These are phyloP conservation scores for Plasmodiophora brassicae DNA, from an alignment of 208 protist genomes.

Conservation along the genomic window DNA sequence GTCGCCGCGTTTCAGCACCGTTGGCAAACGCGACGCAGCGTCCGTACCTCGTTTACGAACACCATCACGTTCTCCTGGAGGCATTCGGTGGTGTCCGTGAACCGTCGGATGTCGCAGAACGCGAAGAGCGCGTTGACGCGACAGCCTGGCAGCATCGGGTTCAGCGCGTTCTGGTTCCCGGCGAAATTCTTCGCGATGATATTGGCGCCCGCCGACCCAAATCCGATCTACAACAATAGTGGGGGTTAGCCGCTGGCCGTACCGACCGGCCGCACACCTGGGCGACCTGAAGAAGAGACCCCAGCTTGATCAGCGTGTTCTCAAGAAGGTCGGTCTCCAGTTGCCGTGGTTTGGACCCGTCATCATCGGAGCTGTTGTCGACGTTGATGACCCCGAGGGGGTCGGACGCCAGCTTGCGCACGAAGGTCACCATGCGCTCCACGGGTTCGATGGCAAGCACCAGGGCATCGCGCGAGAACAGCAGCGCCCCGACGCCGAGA, in stretches of 20 bases:
- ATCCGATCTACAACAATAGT: conserved; percentile 1
- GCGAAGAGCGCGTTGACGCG: neutral
- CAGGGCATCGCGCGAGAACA: neutral
- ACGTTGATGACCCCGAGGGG: neutral
- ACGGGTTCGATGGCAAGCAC: neutral
- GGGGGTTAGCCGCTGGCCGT: neutral
- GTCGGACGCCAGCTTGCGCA: neutral
- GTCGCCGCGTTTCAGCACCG: neutral
- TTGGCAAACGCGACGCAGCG: neutral
- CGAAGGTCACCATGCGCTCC: neutral
- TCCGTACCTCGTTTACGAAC: neutral
- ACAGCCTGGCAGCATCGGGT: neutral
- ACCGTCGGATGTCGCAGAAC: conserved; percentile 28
- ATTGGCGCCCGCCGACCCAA: neutral
- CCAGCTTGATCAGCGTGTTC: neutral
- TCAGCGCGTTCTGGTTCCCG: neutral
- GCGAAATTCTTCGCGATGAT: conserved; percentile 24
- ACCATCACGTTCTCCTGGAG: conserved; percentile 18
- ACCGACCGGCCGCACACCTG: neutral
- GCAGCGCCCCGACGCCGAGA: neutral
- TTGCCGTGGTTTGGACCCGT: neutral
- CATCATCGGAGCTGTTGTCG: neutral
- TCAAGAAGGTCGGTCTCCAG: neutral
- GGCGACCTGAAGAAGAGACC: neutral
- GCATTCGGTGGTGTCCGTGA: conserved; percentile 24